A percentile compares a stretch with the other conserved stretches of the same genome.
Conservation (phyloP, 2,329 filamentous ascomycete species). For the Fusarium aywerte region DNA sequence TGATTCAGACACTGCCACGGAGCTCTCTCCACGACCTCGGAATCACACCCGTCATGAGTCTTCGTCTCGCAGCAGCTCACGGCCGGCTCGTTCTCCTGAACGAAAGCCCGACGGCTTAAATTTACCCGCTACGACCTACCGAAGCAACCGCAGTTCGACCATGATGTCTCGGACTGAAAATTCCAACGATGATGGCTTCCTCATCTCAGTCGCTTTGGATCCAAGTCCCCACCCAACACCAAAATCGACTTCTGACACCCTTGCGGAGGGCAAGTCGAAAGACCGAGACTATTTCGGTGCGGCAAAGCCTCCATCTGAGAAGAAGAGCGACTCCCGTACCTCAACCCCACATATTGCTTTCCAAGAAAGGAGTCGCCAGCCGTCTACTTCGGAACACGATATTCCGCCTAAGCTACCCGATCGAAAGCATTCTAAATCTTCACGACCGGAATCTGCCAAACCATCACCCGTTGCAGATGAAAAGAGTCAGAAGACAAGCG, state of each 20-base stretch:
- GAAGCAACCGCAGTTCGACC: constrained; percentile 79
- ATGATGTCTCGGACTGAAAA: constrained; percentile 64
- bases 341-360: constrained; percentile 91
- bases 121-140: constrained; percentile 80
- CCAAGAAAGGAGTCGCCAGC: constrained; percentile 78
- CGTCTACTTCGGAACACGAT: constrained; percentile 65
- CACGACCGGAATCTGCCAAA: constrained; percentile 55
- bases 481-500: constrained; percentile 49
- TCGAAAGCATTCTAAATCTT: constrained; percentile 55
- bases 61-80: constrained; percentile 65
- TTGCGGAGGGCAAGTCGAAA: constrained; percentile 59
- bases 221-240: constrained; percentile 71
- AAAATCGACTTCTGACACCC: constrained; percentile 62
- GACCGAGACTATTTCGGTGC: constrained; percentile 71
- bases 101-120: constrained; percentile 70
- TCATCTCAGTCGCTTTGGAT: constrained; percentile 81
- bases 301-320: constrained; percentile 58
- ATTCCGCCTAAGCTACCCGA: constrained; percentile 60
- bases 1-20: constrained; percentile 74
- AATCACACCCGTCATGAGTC: constrained; percentile 64
- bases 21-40: constrained; percentile 73
- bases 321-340: constrained; percentile 60
- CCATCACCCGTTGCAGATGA: constrained; percentile 53
- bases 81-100: constrained; percentile 66
- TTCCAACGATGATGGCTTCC: constrained; percentile 72